These are phyloP conservation scores for Clarireedia monteithiana DNA, from an alignment of 2,329 filamentous ascomycete species.

Conservation along the genomic window DNA sequence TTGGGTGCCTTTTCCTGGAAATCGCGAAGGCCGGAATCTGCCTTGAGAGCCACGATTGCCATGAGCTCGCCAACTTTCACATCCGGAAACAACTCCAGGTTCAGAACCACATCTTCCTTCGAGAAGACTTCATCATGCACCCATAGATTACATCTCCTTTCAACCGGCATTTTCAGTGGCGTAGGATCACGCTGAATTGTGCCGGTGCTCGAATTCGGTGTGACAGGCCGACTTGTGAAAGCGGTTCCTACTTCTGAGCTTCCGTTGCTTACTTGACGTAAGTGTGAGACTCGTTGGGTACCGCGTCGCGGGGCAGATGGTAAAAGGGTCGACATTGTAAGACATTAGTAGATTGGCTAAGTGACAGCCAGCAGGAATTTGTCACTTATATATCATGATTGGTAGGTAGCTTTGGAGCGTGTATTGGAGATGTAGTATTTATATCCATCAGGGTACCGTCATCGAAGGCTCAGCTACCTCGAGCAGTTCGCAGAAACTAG, in stretches of 20 bases:
- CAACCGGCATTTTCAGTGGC: slow-evolving; percentile 14
- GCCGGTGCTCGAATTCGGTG: slow-evolving; percentile 19
- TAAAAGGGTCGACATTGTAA: slow-evolving; percentile 20
- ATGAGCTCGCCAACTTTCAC: slow-evolving; percentile 62
- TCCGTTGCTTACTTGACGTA: slow-evolving; percentile 28
- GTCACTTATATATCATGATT: slow-evolving; percentile 17
- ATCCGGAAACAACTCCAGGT: slow-evolving; percentile 61
- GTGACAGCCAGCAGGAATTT: neutral
- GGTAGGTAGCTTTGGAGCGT: neutral
- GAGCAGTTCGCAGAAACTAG: neutral
- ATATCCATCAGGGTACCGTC: neutral
- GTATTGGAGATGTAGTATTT: neutral
- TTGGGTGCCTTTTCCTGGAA: slow-evolving; percentile 34
- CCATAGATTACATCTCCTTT: slow-evolving; percentile 29
- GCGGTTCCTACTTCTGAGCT: slow-evolving; percentile 18
- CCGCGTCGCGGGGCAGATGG: slow-evolving; percentile 23
- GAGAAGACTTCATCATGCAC: slow-evolving; percentile 61
- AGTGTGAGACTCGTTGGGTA: slow-evolving; percentile 22
- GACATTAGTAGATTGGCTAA: slow-evolving; percentile 13
- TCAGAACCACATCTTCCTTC: slow-evolving; percentile 72
- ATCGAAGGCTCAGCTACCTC: neutral
- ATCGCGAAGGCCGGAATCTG: slow-evolving; percentile 39
- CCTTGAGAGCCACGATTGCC: slow-evolving; percentile 58
- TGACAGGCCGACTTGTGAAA: slow-evolving; percentile 19
- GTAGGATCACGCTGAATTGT: slow-evolving; percentile 19